phyloP scores from a whole-genome alignment of 257 asterid species.

The Anisodus acutangulus region DNA sequence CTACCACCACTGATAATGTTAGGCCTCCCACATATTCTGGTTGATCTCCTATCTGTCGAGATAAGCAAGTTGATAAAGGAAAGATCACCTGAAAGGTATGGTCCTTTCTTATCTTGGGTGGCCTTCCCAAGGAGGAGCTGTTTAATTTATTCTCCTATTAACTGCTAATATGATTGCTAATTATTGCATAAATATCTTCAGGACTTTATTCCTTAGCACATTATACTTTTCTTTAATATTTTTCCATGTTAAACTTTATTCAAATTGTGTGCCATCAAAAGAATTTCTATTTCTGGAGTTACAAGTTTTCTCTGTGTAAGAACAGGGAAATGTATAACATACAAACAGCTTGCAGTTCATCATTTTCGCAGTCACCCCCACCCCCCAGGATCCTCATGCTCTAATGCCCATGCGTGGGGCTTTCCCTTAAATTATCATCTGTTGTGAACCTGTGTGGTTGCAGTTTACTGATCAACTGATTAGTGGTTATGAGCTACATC shows the following conservation, averaged over 20 bases:
- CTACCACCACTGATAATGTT: slow-evolving; percentile 65
- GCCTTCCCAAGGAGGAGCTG: neutral
- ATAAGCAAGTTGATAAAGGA: slow-evolving; percentile 72
- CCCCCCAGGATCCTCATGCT: neutral
- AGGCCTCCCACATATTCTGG: slow-evolving; percentile 64
- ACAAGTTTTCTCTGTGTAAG: neutral
- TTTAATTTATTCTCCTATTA: neutral
- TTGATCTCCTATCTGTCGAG: slow-evolving; percentile 74
- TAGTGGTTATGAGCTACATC: slow-evolving; percentile 36
- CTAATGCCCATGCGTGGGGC: neutral
- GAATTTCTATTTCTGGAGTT: neutral
- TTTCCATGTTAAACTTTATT: neutral
- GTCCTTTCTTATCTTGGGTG: slow-evolving; percentile 24
- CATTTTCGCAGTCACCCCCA: neutral
- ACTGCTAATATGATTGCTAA: neutral
- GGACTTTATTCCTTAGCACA: neutral
- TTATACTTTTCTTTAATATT: slow-evolving; percentile 2
- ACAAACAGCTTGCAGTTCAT: neutral
- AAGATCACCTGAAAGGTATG: slow-evolving; percentile 71
- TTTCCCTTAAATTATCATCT: slow-evolving; percentile 24
- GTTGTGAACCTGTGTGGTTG: slow-evolving; percentile 23
- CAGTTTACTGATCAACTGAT: neutral
- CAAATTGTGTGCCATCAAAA: too few relatives aligned
- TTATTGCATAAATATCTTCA: neutral
- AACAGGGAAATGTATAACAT: neutral